Evolutionary conservation across 2,329 filamentous ascomycete species (phyloP), one percentile per base, ranked within the genome.

Genomic region (Aspergillus uvarum): DNA sequence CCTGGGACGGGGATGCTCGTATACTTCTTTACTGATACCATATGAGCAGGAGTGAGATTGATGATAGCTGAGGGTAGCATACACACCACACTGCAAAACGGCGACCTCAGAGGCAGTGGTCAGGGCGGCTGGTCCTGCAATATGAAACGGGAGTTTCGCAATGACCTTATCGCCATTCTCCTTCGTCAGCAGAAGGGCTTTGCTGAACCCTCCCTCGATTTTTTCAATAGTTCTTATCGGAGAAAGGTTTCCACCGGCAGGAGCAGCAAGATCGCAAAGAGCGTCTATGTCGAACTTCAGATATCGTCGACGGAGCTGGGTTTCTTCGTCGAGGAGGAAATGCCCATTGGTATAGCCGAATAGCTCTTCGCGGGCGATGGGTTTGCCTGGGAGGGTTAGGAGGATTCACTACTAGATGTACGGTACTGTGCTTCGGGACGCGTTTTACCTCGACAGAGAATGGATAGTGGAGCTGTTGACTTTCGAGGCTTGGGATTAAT

Each of bases 121-220:
- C n/a, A 67, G 67, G 1, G 32, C 54, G 5, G 67, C n/a, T 21
- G 68, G 69, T 6, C 72, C 72, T 54, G 71, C 65, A 63, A 69
- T 71, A 7, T 47, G 68, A 59, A 65, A 74, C 0, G 72, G 71
- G 35, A 75, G 66, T 22, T 74, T 74, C 2, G 71, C 73, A 54
- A 76, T 66, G 2, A 74, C 56, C 51, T 74, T 69, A 2, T 32
- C 64, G 26, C 69, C 68, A 60, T 75, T 63, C 19, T 60, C 61
- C 48, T 61, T 74, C 54, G 16, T 68, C 59, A 76, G 65, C 3
- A 72, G 38, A 14, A 75, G 61, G 47, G 68, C 72, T 55, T 74
- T 76, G 61, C 65, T 72, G 54, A 74, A 74, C 2, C 67, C 67
- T 21, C 73, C 70, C 57, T 76, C 71, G 59, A 71, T 59, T 55